Base-by-base conservation (phyloP, 768 basidiomycete species). In the Leucosporidium yakuticum region DNA sequence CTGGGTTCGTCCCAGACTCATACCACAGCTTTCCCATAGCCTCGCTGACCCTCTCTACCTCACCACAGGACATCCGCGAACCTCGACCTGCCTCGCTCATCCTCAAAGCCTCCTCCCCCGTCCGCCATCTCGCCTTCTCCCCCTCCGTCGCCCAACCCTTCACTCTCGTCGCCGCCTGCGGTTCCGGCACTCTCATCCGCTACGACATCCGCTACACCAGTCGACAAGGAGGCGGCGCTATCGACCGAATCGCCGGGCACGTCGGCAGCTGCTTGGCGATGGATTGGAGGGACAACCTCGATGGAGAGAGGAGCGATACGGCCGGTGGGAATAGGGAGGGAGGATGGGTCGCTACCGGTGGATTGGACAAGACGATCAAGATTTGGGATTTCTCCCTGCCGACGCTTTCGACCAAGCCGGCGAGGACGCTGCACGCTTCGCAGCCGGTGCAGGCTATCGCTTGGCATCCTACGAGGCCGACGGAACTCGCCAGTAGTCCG, bases 311-410 rank as follows among this genome's bases (percentile, higher is more conserved):
- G 62, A 44, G 39, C 17, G 39, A 64, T 25, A 65, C 67, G 2
- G 67, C 71, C 7, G 67, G 68, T 4, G 68, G 68, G 1, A 58
- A 62, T 2, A 31, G 60, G 36, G 73, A 74, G 34, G 73, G 69
- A 23, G 73, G 73, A 15, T 73, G 68, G 74, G 69, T 74, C 60
- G 71, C 65, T 14, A 74, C 74, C 11, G 71, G 71, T 44, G 74
- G 74, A 0, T 57, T 70, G 34, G 74, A 74, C 63, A 53, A 58
- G 31, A 73, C 69, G 61, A 65, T 74, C 64, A 72, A 73, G 55
- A 65, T 74, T 34, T 74, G 74, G 74, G 68, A 72, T 57, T 70
- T 70, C 23, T 61, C 62, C 12, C 61, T 59, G 9, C 48, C 68
- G n/a, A 69, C 39, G 7, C 58, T 74, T 1, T 27, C 64, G 23